phyloP scores from a whole-genome alignment of 2,329 filamentous ascomycete species.

The Hyphodiscus sp. region DNA sequence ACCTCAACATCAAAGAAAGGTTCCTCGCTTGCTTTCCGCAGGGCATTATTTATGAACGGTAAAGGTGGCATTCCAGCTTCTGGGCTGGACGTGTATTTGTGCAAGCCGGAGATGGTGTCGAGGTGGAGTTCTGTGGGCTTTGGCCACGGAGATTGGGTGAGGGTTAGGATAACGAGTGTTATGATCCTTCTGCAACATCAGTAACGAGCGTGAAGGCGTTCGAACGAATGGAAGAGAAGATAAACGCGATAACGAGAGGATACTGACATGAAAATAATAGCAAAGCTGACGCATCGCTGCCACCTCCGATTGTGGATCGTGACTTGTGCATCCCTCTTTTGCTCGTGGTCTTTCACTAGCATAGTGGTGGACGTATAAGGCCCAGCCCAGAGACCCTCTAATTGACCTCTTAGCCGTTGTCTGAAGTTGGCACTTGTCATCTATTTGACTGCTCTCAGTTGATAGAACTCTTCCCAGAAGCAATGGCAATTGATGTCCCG shows the following conservation, averaged over 20 bases:
- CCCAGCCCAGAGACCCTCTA: not conserved
- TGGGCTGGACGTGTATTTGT: not conserved
- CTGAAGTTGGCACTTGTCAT: not conserved
- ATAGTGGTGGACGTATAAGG: not conserved
- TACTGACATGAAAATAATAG: slow-evolving; percentile 18
- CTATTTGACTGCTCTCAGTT: no score
- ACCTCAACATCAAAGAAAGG: not conserved
- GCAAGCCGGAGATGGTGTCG: not conserved
- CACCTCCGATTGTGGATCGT: slow-evolving; percentile 3
- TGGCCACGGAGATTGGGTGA: slow-evolving; percentile 2
- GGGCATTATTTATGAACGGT: not conserved
- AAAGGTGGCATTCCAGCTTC: slow-evolving; percentile 1
- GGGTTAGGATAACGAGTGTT: slow-evolving; percentile 10
- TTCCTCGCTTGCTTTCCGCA: slow-evolving; percentile 1
- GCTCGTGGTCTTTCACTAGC: slow-evolving; percentile 9
- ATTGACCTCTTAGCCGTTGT: not conserved
- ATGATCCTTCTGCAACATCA: not conserved
- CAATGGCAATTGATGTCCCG: no score
- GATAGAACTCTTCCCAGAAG: no score
- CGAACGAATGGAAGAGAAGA: not conserved
- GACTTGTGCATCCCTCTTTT: not conserved
- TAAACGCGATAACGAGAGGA: no score
- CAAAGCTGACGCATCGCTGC: slow-evolving; percentile 15
- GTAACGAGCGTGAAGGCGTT: no score
- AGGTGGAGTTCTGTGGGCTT: not conserved